Conservation (phyloP, 148 eudicot species). For the Euryodendron excelsum region DNA sequence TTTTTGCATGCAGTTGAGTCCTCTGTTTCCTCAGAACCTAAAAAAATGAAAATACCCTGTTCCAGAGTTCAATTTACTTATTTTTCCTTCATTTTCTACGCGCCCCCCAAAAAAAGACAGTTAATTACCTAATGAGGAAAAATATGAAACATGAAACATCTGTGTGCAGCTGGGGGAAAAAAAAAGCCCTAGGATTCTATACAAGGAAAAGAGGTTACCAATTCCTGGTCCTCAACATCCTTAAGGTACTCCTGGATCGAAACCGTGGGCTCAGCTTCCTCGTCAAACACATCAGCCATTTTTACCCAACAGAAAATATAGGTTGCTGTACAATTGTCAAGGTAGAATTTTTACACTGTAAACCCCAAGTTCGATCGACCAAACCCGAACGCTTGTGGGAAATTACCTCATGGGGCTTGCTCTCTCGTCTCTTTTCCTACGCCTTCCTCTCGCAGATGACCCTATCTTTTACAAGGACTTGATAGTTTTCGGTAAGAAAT, state of each 20-base stretch:
- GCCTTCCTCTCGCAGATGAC: too few relatives aligned
- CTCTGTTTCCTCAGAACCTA: too few relatives aligned
- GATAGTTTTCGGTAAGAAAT: too few relatives aligned
- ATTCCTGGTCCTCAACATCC: conserved; percentile 79
- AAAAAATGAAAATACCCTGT: neutral
- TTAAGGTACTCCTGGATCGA: conserved; percentile 74
- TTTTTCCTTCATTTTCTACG: neutral
- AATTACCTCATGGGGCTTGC: too few relatives aligned
- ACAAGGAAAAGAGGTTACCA: conserved; percentile 38
- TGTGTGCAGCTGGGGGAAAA: neutral
- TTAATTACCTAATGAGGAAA: neutral
- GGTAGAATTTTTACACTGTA: neutral
- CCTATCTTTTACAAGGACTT: too few relatives aligned
- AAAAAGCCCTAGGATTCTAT: too few relatives aligned
- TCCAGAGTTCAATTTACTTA: neutral
- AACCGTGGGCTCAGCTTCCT: conserved; percentile 55
- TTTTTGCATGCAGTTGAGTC: too few relatives aligned
- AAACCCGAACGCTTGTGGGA: too few relatives aligned
- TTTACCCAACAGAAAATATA: neutral
- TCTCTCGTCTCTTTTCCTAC: too few relatives aligned
- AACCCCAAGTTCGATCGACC: neutral
- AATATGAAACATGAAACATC: neutral
- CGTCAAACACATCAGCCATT: conserved; percentile 73
- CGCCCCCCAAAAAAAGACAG: conserved; percentile 3
- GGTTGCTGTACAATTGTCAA: too few relatives aligned